Evolutionary conservation across 805 yeast species (phyloP).

Genomic region (Monosporozyma solicola): DNA sequence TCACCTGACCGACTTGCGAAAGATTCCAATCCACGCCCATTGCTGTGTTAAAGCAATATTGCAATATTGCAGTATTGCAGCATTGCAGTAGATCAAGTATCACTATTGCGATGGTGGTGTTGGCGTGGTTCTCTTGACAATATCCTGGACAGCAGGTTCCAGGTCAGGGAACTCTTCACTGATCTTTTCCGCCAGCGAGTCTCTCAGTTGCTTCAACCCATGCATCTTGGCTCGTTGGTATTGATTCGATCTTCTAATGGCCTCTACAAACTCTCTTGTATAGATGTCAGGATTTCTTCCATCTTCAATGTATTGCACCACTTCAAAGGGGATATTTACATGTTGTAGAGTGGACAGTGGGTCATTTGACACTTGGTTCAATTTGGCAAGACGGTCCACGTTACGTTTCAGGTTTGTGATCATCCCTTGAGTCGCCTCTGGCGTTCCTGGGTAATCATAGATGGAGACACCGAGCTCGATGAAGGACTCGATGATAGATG

Average conservation of each 20-base stretch:
- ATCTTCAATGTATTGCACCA: conserved; percentile 85
- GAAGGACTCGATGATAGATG: conserved; percentile 63
- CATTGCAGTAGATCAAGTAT: no score
- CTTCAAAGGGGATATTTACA: conserved; percentile 65
- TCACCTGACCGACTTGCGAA: not conserved
- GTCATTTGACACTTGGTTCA: conserved; percentile 28
- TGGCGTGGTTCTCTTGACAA: conserved; percentile 34
- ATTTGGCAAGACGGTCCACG: conserved; percentile 31
- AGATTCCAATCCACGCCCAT: no score
- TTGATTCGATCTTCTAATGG: conserved; percentile 84
- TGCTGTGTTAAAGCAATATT: no score
- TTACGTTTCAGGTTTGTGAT: conserved; percentile 34
- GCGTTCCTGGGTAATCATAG: conserved; percentile 88
- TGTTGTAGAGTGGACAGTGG: conserved; percentile 28
- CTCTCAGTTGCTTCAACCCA: conserved; percentile 56
- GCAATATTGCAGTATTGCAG: no score
- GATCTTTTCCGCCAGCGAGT: conserved; percentile 60
- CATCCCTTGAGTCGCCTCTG: conserved; percentile 57
- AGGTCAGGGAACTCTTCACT: conserved; percentile 74
- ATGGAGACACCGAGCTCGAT: conserved; percentile 85
- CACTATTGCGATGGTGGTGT: not conserved
- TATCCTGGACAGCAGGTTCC: conserved; percentile 45
- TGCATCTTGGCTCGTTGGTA: conserved; percentile 74
- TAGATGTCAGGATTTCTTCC: conserved; percentile 97
- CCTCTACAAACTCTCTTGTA: conserved; percentile 92